Conservation (phyloP, 805 yeast genomes). For the Kregervanrija delftensis region DNA sequence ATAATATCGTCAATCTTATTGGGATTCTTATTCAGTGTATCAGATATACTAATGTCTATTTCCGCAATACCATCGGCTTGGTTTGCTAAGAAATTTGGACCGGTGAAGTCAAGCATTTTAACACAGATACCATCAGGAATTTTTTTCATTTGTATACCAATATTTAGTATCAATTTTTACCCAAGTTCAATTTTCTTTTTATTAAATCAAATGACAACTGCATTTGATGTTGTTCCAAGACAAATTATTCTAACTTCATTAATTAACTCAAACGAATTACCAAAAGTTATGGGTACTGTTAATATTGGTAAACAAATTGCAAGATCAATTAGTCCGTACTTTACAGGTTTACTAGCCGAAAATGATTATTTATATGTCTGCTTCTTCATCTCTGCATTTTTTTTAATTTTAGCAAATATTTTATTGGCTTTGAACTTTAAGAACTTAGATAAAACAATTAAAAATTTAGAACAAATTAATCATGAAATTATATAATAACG, state of each 20-base stretch:
- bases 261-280: constrained; percentile 54
- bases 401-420: constrained; percentile 42
- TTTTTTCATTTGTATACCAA: constrained; percentile 49
- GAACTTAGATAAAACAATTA: constrained; percentile 29
- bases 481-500: constrained; percentile 13
- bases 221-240: constrained; percentile 92
- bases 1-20: constrained; percentile 46
- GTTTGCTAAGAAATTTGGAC: constrained; percentile 63
- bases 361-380: constrained; percentile 39
- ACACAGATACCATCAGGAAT: constrained; percentile 77
- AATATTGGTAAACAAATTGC: constrained; percentile 84
- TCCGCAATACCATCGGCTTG: constrained; percentile 74
- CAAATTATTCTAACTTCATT: constrained; percentile 71
- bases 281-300: constrained; percentile 77
- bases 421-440: constrained; percentile 37
- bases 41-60: constrained; percentile 55
- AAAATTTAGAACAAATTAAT: constrained; percentile 11
- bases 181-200: constrained; percentile 46
- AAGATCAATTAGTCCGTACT: constrained; percentile 71
- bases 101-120: constrained; percentile 64
- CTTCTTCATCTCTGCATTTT: constrained; percentile 45
- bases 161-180: constrained; percentile 28
- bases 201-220: constrained; percentile 53
- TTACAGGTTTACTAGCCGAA: constrained; percentile 70
- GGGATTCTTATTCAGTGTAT: constrained; percentile 61